phyloP scores from a whole-genome alignment of 192 early-diverging fungal species.

The Coemansia sp. region DNA sequence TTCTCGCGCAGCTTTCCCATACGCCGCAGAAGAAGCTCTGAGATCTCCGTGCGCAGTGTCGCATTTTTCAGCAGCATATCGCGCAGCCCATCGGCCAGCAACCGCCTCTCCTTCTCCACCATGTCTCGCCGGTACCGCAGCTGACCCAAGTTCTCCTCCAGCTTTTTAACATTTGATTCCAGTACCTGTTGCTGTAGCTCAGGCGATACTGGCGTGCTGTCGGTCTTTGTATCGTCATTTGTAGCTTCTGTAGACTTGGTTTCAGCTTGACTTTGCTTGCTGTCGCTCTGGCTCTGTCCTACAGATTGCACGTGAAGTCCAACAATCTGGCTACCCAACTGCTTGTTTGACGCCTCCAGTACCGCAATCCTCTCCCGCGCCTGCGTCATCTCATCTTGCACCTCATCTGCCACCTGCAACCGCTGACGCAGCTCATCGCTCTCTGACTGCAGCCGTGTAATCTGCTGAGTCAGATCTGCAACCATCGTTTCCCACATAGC shows the following conservation, averaged over 20 bases:
- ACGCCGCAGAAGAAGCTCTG: slow-evolving; percentile 25
- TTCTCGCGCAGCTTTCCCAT: slow-evolving; percentile 34
- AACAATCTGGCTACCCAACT: background rate
- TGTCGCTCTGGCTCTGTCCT: background rate
- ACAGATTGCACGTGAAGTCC: background rate
- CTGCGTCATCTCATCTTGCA: slow-evolving; percentile 4
- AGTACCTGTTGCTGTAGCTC: background rate
- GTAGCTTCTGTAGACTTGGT: background rate
- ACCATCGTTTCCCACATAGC: slow-evolving; percentile 12
- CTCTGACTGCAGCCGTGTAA: slow-evolving; percentile 10
- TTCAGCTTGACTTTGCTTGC: background rate
- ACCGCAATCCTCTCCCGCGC: background rate
- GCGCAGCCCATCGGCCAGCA: slow-evolving; percentile 27
- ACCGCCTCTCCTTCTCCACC: slow-evolving; percentile 36
- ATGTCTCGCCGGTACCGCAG: slow-evolving; percentile 12
- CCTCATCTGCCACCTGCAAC: slow-evolving; percentile 13
- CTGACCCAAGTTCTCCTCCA: slow-evolving; percentile 17
- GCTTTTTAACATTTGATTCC: background rate
- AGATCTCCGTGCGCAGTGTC: slow-evolving; percentile 35
- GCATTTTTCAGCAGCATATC: slow-evolving; percentile 30
- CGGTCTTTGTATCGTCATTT: background rate
- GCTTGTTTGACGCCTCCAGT: slow-evolving; percentile 1
- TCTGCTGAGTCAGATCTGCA: slow-evolving; percentile 12
- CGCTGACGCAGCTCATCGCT: slow-evolving; percentile 27
- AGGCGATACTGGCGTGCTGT: background rate